Evolutionary conservation across 768 basidiomycete species (phyloP).

Genomic region (Candolleomyces aberdarensis): DNA sequence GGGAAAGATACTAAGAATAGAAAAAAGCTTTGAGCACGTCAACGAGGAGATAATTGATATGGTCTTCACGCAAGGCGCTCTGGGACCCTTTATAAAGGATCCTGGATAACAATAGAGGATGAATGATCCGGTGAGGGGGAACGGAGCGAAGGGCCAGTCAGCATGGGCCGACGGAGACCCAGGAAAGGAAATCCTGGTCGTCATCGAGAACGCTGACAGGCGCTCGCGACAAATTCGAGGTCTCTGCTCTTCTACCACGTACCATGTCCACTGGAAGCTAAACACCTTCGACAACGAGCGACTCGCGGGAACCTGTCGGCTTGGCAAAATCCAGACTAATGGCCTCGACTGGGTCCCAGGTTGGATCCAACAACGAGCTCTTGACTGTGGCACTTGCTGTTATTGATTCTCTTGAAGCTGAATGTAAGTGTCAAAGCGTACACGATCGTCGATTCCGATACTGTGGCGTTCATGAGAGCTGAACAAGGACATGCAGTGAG

Average conservation of each 20-base stretch:
- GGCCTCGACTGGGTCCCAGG: background rate
- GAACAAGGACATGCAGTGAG: background rate
- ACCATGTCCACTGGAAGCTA: too few species aligned
- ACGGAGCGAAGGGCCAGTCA: background rate
- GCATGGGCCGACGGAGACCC: background rate
- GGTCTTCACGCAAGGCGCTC: background rate
- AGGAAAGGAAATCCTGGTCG: too few species aligned
- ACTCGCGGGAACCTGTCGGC: too few species aligned
- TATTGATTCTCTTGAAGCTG: conserved; percentile 3
- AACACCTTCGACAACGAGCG: too few species aligned
- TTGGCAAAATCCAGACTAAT: background rate
- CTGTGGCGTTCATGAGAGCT: background rate
- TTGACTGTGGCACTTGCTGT: background rate
- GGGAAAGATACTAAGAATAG: background rate
- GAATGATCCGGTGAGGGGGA: background rate
- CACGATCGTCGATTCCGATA: too few species aligned
- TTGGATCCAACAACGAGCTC: background rate
- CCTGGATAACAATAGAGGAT: background rate
- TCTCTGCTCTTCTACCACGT: too few species aligned
- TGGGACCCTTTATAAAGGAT: background rate
- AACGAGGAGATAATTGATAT: background rate
- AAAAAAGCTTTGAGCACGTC: background rate
- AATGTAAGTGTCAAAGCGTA: background rate
- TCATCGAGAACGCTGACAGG: too few species aligned
- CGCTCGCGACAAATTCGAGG: too few species aligned